Conservation (phyloP, 2,329 filamentous ascomycete species). For the Fusarium azukiicola region DNA sequence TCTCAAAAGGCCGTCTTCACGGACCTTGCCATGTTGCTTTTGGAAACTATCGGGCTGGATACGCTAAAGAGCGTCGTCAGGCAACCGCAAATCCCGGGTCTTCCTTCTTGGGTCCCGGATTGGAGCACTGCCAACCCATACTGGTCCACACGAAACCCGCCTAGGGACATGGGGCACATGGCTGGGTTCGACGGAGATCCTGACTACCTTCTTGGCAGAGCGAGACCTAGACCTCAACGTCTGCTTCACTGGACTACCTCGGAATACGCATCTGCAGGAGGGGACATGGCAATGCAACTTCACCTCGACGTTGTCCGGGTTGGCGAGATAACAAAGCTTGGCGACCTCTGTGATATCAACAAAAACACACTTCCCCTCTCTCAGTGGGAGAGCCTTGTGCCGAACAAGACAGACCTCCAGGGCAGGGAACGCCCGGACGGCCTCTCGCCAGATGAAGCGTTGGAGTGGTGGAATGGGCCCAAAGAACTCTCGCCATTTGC, state of each 20-base stretch:
- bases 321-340: not conserved
- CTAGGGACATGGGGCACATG: not conserved
- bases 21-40: not conserved
- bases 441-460: not conserved
- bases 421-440: not conserved
- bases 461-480: not conserved
- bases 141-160: constrained; percentile 2
- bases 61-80: not conserved
- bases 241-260: constrained; percentile 1
- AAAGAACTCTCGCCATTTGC: not conserved
- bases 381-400: constrained; percentile 13
- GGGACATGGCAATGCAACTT: not conserved
- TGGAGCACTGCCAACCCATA: not conserved
- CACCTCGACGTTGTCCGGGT: not conserved
- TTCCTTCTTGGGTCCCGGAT: constrained; percentile 4
- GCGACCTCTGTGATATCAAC: not conserved
- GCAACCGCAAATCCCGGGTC: not conserved
- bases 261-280: not conserved
- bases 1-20: constrained; percentile 12
- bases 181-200: not conserved
- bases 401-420: not conserved
- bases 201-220: not conserved
- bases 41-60: constrained; percentile 1
- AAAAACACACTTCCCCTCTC: not conserved
- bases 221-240: not conserved